Conservation (phyloP, 2,329 filamentous ascomycete species). For the Alternaria arbusti region DNA sequence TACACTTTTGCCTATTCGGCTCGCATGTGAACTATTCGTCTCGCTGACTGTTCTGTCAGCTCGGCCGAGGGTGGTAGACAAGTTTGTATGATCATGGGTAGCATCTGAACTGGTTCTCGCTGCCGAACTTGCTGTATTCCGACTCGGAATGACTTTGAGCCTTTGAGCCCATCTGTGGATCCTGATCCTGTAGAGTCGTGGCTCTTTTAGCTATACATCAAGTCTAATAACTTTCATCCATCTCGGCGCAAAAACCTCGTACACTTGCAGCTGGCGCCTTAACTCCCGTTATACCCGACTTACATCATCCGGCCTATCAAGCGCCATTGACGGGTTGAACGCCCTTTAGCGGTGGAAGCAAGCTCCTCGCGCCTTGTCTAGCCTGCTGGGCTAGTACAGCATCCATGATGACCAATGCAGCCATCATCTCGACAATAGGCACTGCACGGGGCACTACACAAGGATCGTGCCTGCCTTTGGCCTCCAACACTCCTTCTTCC, state of each 20-base stretch:
- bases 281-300: neutral
- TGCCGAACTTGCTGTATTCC: neutral
- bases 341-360: slow-evolving; percentile 48
- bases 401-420: slow-evolving; percentile 85
- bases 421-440: slow-evolving; percentile 91
- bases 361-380: slow-evolving; percentile 49
- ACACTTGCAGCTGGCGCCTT: neutral
- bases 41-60: neutral
- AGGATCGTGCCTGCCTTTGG: slow-evolving; percentile 93
- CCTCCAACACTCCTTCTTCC: slow-evolving; percentile 76
- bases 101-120: neutral
- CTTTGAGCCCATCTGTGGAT: neutral
- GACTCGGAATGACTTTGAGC: neutral
- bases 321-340: slow-evolving; percentile 41
- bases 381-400: slow-evolving; percentile 82
- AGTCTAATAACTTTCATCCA: neutral
- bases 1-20: neutral
- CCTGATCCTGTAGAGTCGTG: neutral
- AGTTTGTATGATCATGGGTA: neutral
- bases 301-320: neutral
- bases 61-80: neutral
- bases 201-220: neutral
- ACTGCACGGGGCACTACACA: slow-evolving; percentile 89
- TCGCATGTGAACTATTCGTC: neutral
- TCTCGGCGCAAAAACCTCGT: neutral